Evolutionary conservation across 2,329 filamentous ascomycete genomes (phyloP).

Genomic region (Bipolaris cookei): DNA sequence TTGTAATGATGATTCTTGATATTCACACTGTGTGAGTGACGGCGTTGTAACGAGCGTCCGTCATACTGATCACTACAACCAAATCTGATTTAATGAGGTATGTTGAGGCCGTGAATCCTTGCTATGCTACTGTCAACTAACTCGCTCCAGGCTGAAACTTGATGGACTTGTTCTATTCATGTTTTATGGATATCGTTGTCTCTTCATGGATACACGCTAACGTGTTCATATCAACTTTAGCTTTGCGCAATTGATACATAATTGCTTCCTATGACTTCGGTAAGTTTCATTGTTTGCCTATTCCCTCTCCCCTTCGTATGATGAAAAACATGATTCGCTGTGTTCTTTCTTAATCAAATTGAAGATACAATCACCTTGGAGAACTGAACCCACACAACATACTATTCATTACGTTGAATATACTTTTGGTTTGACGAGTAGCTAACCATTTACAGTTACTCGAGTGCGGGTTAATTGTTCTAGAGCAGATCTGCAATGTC

Average conservation of each 20-base stretch:
- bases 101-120: slow-evolving; percentile 14
- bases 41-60: slow-evolving; percentile 55
- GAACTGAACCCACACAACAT: slow-evolving; percentile 58
- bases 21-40: slow-evolving; percentile 74
- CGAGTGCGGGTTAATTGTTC: background rate
- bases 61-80: slow-evolving; percentile 66
- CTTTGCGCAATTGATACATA: background rate
- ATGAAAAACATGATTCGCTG: slow-evolving; percentile 66
- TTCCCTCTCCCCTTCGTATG: slow-evolving; percentile 47
- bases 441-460: slow-evolving; percentile 17
- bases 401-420: background rate
- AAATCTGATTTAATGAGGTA: slow-evolving; percentile 77
- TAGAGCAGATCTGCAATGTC: slow-evolving; percentile 4
- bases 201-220: slow-evolving; percentile 30
- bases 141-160: slow-evolving; percentile 43
- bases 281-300: slow-evolving; percentile 21
- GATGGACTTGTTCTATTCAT: slow-evolving; percentile 41
- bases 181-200: slow-evolving; percentile 14
- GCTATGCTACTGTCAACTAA: slow-evolving; percentile 28
- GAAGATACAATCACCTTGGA: slow-evolving; percentile 70
- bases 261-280: slow-evolving; percentile 6
- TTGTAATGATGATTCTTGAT: slow-evolving; percentile 68
- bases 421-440: slow-evolving; percentile 1
- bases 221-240: slow-evolving; percentile 17
- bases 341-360: slow-evolving; percentile 68